Percentiles rank a stretch among this genome's conserved stretches.
Evolutionary conservation across 2,329 filamentous ascomycete genomes (phyloP).

Genomic region (Alternaria rosae): DNA sequence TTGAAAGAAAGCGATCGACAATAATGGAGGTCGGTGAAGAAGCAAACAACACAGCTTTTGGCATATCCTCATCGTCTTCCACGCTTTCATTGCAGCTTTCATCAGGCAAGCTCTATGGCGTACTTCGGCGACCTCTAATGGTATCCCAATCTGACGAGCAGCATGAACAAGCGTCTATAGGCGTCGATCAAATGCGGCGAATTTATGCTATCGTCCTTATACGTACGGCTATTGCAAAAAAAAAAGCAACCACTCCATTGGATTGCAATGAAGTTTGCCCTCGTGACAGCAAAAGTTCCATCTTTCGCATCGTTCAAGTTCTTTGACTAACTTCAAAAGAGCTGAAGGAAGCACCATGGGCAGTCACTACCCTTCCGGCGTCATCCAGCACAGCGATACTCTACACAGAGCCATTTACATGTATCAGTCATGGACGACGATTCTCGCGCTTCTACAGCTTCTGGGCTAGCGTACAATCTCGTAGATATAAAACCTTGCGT

Average conservation of each 20-base stretch:
- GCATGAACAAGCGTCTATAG: too few relatives aligned
- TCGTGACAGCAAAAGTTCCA: too few relatives aligned
- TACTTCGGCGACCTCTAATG: not conserved
- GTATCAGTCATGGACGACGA: not conserved
- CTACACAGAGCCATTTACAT: not conserved
- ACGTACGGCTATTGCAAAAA: too few relatives aligned
- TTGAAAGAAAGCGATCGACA: not conserved
- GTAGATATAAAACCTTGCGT: not conserved
- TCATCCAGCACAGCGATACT: not conserved
- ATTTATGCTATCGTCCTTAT: too few relatives aligned
- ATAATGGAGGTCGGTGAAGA: not conserved
- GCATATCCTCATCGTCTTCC: not conserved
- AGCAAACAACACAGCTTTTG: not conserved
- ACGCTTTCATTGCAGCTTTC: accelerated
- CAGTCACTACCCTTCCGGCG: accelerated
- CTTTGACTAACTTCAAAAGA: not conserved
- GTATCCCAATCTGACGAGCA: not conserved
- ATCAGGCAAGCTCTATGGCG: accelerated
- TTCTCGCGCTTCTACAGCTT: not conserved
- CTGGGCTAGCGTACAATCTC: not conserved
- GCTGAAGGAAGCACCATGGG: not conserved
- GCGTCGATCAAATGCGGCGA: too few relatives aligned
- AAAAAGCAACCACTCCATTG: too few relatives aligned
- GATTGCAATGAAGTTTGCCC: too few relatives aligned
- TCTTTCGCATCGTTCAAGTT: not conserved